A percentile compares a stretch with the other conserved stretches of the same genome.
Conservation (phyloP, 140 eudicot genomes). For the Flaveria floridana region DNA sequence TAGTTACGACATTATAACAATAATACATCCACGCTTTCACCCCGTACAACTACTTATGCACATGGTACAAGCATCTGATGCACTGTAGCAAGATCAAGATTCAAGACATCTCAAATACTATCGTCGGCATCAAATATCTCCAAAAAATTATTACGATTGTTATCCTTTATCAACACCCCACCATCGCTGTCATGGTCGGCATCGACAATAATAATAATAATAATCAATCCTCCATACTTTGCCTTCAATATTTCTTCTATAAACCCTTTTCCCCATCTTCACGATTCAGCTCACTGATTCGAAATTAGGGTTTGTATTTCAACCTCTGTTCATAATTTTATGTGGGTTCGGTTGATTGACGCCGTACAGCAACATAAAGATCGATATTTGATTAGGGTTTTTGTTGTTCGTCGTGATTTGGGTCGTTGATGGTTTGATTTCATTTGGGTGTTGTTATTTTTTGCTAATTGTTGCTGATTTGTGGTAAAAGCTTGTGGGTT, state of each 20-base stretch:
- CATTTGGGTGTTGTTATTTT: conserved; percentile 23
- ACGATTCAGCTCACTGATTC: conserved; percentile 21
- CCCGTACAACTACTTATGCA: neutral
- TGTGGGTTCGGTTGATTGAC: neutral
- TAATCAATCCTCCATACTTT: conserved; percentile 31
- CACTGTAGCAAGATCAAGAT: conserved; percentile 24
- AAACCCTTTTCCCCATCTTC: conserved; percentile 31
- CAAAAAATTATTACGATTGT: neutral
- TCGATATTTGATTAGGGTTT: conserved; percentile 26
- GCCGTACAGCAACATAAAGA: conserved; percentile 17
- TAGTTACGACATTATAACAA: neutral
- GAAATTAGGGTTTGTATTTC: neutral
- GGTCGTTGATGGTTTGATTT: conserved; percentile 8
- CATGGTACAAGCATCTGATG: neutral
- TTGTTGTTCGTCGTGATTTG: neutral
- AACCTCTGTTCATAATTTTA: neutral
- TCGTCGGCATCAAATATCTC: conserved; percentile 36
- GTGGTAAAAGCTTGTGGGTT: neutral
- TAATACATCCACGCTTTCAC: neutral
- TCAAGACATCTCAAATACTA: conserved; percentile 16
- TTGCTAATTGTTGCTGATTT: too few relatives aligned
- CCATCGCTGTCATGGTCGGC: conserved; percentile 35
- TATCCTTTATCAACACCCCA: conserved; percentile 31
- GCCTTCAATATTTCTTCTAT: conserved; percentile 23
- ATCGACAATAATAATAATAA: conserved; percentile 25